Evolutionary conservation across 768 basidiomycete species (phyloP).

Genomic region (Boletales sp.): DNA sequence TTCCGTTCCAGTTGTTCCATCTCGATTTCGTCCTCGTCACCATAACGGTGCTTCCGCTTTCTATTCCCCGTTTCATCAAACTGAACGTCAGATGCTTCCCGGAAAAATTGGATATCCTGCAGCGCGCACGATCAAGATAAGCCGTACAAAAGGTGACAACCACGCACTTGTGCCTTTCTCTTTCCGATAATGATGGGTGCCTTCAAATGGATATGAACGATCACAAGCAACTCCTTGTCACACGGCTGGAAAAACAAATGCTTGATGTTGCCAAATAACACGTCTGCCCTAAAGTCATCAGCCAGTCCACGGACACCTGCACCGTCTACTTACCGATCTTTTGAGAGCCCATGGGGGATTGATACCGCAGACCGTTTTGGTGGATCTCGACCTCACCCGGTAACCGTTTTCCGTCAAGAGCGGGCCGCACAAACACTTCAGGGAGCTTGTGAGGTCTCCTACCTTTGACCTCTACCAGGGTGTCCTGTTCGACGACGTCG

Average conservation of each 20-base stretch:
- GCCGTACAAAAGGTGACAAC: background rate
- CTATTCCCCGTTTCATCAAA: conserved; percentile 99
- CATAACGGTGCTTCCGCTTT: conserved; percentile 94
- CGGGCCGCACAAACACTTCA: conserved; percentile 91
- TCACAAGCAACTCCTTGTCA: conserved; percentile 90
- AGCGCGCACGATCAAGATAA: conserved; percentile 1
- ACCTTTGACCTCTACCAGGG: conserved; percentile 83
- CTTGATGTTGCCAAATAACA: conserved; percentile 95
- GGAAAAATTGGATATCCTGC: conserved; percentile 96
- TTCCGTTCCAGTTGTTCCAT: conserved; percentile 97
- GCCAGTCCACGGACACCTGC: background rate
- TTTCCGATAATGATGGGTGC: conserved; percentile 98
- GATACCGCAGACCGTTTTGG: conserved; percentile 93
- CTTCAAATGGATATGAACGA: conserved; percentile 90
- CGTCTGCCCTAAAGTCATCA: conserved; percentile 48
- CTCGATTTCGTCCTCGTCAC: conserved; percentile 98
- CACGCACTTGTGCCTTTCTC: conserved; percentile 88
- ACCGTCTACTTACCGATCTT: conserved; percentile 68
- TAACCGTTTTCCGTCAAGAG: conserved; percentile 89
- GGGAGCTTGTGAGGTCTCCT: conserved; percentile 81
- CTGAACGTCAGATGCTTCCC: conserved; percentile 95
- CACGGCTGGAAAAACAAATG: conserved; percentile 99
- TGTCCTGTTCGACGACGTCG: conserved; percentile 94
- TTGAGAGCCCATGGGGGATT: conserved; percentile 81
- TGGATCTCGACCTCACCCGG: conserved; percentile 99